Base-by-base conservation (phyloP, 2,329 filamentous ascomycete genomes). In the Curvularia hawaiiensis region DNA sequence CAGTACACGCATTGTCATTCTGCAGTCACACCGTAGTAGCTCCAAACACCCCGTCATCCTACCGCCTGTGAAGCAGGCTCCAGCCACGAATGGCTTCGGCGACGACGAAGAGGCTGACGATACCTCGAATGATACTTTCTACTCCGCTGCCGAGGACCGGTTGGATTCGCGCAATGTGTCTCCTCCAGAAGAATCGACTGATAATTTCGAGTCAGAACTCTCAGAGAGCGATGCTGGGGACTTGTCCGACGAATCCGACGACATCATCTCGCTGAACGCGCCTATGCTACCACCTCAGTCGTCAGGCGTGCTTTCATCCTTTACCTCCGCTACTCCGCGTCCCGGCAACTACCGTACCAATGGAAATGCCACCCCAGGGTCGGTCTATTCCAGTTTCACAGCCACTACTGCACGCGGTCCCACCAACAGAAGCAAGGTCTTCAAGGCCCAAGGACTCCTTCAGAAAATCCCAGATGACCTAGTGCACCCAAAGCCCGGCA, bases 201-300 rank as follows among this genome's bases (percentile, higher is more conserved):
- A 82, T 53, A 76, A 77, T 22, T 71, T 81, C n/a, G 79, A 80
- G 41, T 77, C 87, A 3, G 87, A 90, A 60, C 74, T 84, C 9
- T 88, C 87, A 2, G 86, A 83, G 11, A 78, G 79, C 5, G 87
- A 90, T 54, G 88, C 89, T n/a, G 88, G 84, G 60, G 91, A 94
- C 65, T 81, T 94, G 16, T 97, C 94, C 0, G 93, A 97, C 74
- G 94, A 97, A 72, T 95, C 91, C 0, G 93, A 97, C 63, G 92
- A 97, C 60, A 91, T 97, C 84, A 97, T 98, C 51, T 96, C 92
- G 4, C 82, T 98, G 31, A 88, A 90, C 63, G 88, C 90, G 1
- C 94, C 94, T 1, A 85, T 88, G 28, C 79, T 97, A 16, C 88
- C 90, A 1, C 85, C 91, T n/a, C 87, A 90, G 26, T 87, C 87